These are phyloP conservation scores for Saccharum officinarum DNA, from an alignment of 176 grass and related monocot genomes.

Conservation along the genomic window DNA sequence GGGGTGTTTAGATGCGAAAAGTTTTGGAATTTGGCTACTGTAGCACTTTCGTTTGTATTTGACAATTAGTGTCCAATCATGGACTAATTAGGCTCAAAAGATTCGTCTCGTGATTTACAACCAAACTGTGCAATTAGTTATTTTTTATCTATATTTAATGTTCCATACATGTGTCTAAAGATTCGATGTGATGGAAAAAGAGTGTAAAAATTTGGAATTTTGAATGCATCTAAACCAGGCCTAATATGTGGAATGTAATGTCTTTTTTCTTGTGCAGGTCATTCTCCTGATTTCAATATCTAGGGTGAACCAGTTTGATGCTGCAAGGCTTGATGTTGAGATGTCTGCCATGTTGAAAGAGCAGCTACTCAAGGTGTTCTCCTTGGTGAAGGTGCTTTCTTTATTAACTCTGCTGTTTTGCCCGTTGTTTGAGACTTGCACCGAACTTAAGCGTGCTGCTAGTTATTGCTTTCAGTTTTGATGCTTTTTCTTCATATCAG, in stretches of 20 bases:
- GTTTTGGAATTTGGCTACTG: too few relatives aligned
- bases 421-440: background rate
- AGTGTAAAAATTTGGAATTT: too few relatives aligned
- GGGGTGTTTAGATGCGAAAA: too few relatives aligned
- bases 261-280: slow-evolving; percentile 38
- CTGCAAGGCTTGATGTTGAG: slow-evolving; percentile 85
- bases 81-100: too few relatives aligned
- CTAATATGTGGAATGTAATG: background rate
- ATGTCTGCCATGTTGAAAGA: slow-evolving; percentile 99
- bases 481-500: slow-evolving; percentile 59
- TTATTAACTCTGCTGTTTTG: slow-evolving; percentile 8
- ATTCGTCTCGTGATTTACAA: too few relatives aligned
- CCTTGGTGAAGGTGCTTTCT: slow-evolving; percentile 85
- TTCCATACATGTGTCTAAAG: too few relatives aligned
- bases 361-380: slow-evolving; percentile 94
- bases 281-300: slow-evolving; percentile 75
- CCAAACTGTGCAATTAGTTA: too few relatives aligned
- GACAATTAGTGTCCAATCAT: too few relatives aligned
- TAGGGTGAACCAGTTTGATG: slow-evolving; percentile 96
- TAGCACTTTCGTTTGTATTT: too few relatives aligned
- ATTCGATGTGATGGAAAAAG: too few relatives aligned
- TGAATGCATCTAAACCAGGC: too few relatives aligned
- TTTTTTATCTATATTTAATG: too few relatives aligned
- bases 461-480: slow-evolving; percentile 29
- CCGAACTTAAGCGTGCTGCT: background rate